A percentile compares a stretch with the other conserved stretches of the same genome.
Conservation (phyloP, 1,284 basidiomycete genomes). For the Cerioporus squamosus region DNA sequence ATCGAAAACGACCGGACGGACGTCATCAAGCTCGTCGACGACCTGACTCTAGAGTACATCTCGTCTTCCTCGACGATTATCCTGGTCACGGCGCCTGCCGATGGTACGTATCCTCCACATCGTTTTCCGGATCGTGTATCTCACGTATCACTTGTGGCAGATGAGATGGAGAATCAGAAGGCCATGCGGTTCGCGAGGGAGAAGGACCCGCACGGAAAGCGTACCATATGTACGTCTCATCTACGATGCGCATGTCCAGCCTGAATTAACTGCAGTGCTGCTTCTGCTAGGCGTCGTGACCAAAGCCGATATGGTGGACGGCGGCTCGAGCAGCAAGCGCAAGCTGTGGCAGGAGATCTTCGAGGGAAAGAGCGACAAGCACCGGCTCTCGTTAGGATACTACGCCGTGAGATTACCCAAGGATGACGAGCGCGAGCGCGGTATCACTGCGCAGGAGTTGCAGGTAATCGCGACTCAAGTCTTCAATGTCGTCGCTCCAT, state of each 20-base stretch:
- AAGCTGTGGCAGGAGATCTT: slow-evolving; percentile 52
- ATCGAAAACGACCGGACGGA: slow-evolving; percentile 51
- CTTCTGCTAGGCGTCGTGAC: slow-evolving; percentile 56
- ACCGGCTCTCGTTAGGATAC: slow-evolving; percentile 57
- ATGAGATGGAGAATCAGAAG: slow-evolving; percentile 64
- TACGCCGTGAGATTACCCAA: slow-evolving; percentile 65
- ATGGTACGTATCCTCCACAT: slow-evolving; percentile 39
- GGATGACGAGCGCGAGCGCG: slow-evolving; percentile 49
- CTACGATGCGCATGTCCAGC: not conserved
- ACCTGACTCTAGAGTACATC: slow-evolving; percentile 49
- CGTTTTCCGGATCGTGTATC: not conserved
- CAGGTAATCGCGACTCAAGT: slow-evolving; percentile 44
- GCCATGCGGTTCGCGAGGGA: slow-evolving; percentile 53
- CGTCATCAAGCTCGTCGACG: slow-evolving; percentile 45
- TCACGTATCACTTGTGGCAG: slow-evolving; percentile 34
- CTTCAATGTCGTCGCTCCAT: slow-evolving; percentile 52
- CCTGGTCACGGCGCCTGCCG: slow-evolving; percentile 62
- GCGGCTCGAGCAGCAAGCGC: slow-evolving; percentile 44
- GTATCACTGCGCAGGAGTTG: slow-evolving; percentile 39
- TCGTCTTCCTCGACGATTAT: slow-evolving; percentile 50
- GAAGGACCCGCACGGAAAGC: slow-evolving; percentile 51
- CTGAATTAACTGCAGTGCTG: not conserved
- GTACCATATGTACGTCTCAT: slow-evolving; percentile 57
- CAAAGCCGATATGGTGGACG: slow-evolving; percentile 56
- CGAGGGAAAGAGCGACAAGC: slow-evolving; percentile 37